Evolutionary conservation across 139 green algal genomes (phyloP), one percentile per base, ranked within the genome.

Genomic region (Volvox africanus): DNA sequence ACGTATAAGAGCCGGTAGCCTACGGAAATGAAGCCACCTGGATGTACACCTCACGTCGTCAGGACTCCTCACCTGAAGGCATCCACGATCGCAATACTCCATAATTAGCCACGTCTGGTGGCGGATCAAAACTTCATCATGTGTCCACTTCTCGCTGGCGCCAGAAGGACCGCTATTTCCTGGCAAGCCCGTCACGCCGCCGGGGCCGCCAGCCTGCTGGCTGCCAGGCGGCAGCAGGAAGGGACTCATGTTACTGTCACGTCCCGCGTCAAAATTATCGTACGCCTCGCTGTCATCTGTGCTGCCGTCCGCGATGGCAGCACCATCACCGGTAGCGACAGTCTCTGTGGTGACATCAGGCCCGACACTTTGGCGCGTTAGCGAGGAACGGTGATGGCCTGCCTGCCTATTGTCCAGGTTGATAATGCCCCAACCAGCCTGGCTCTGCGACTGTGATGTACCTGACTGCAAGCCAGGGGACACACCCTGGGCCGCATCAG

Each of bases 101-200:
- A 91, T 88, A 12, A 91, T 35, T 1, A 91, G 32, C 88, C 88
- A 91, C 28, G 88, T 91, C 79, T 92, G 80, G 68, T 86, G 76
- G 61, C 76, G 87, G 12, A 91, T 65, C 76, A 83, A 32, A 9
- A 62, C 21, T 16, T 55, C 37, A 13, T 83, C 55, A 0, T 83
- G 69, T 19, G 68, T 2, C 86, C 86, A 90, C 3, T 65, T 67
- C 11, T 76, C 86, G 71, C 73, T 75, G 5, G 20, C 30, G 30
- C 81, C 61, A 16, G 62, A 79, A 0, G 11, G 35, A 24, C 69
- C 85, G 65, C 61, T 61, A 32, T 68, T 13, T 1, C 20, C 37
- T 5, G 28, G 28, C 37, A 61, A 19, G 5, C 35, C 83, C 30
- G 67, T 26, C 11, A 19, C 12, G 13, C 30, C 83, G 26, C 36